Base-by-base conservation (phyloP, 306 rosid genomes). In the Phaseolus lunatus region DNA sequence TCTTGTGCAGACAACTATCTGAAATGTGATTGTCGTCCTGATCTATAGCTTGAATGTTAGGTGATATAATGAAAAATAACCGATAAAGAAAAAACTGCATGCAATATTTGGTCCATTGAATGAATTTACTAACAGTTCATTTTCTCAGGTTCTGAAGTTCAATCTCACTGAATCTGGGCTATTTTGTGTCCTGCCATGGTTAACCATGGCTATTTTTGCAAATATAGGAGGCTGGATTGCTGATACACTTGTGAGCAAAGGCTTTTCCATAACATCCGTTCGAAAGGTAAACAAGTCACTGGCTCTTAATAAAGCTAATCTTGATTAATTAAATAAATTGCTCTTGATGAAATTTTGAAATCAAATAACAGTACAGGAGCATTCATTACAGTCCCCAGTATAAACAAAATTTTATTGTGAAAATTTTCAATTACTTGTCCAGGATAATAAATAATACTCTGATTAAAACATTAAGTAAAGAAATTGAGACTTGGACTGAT, bases 181-280 rank as follows among this genome's bases (percentile, higher is more conserved):
- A 58, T 71, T 94, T n/a, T 94, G 97, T 67, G 98, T 90, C 75
- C 85, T 94, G 67, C 98, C 98, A 78, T 94, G 98, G 98, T 86
- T 94, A 84, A 94, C 98, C 78, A 94, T 94, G 98, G 97, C 98
- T 76, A 37, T 89, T 56, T 92, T 92, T 86, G 98, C 97, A 76
- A 94, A 94, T 69, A 90, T 94, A 66, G 98, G 98, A 82, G 98
- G 98, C 61, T 94, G 98, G 97, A 94, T 94, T 80, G 98, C 98
- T 16, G 98, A 94, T 79, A 94, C 96, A 37, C 98, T 94, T 69
- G 93, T 94, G 84, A 88, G 92, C 91, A 89, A 73, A 87, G 97
- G 98, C 44, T 59, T 92, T 85, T 94, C 98, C 43, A 83, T 94
- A 67, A 94, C 98, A 41, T 41, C 88, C 3, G 98, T 94, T 83